These are phyloP conservation scores for Coemansia sp. DNA, from an alignment of 192 early-diverging fungal species.

Conservation along the genomic window DNA sequence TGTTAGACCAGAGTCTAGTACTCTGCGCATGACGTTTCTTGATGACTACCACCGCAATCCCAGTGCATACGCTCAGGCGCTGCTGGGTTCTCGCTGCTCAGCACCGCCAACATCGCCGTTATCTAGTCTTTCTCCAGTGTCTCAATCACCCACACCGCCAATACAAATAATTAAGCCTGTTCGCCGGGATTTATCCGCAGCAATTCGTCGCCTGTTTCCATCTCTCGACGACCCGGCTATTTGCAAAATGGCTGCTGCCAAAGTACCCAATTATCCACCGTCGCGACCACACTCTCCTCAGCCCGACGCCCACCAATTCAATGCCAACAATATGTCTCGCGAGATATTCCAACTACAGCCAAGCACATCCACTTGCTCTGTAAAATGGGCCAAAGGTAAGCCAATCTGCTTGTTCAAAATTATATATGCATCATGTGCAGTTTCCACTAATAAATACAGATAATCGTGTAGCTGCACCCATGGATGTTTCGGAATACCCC, in stretches of 20 bases:
- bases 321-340: constrained; percentile 28
- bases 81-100: constrained; percentile 34
- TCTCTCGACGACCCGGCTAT: constrained; percentile 18
- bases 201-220: constrained; percentile 42
- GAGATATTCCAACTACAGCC: constrained; percentile 34
- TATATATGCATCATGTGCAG: constrained; percentile 10
- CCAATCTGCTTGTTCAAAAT: background rate
- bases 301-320: background rate
- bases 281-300: constrained; percentile 2
- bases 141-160: no score
- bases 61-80: constrained; percentile 44
- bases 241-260: constrained; percentile 10
- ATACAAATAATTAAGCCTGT: no score
- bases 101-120: background rate
- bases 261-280: constrained; percentile 10
- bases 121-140: no score
- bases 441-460: background rate
- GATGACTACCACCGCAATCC: constrained; percentile 53
- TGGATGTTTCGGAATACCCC: constrained; percentile 39
- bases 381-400: constrained; percentile 53
- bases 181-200: constrained; percentile 8
- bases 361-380: constrained; percentile 21
- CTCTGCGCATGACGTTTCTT: constrained; percentile 25
- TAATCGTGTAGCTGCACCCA: constrained; percentile 35
- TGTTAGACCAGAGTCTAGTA: constrained; percentile 9